These are phyloP conservation scores for Aquilaria yunnanensis DNA, from an alignment of 345 rosid genomes.

Conservation along the genomic window DNA sequence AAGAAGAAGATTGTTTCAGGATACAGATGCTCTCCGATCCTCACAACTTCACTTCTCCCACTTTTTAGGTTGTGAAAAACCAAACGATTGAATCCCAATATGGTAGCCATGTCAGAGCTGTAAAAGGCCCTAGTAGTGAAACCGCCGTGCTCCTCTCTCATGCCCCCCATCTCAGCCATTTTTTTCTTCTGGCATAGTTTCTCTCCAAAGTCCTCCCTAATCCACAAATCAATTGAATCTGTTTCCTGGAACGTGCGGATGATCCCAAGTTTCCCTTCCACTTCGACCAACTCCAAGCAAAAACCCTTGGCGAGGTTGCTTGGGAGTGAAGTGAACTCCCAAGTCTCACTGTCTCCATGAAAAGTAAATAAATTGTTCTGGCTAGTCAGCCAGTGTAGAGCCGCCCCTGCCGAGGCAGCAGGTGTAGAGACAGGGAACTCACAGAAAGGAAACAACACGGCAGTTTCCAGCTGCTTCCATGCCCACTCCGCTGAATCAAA, in stretches of 20 bases:
- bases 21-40: not conserved
- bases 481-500: constrained; percentile 11
- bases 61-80: not conserved
- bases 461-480: not conserved
- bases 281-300: not conserved
- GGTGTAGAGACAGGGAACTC: not conserved
- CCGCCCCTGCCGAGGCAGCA: not conserved
- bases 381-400: not conserved
- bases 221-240: not conserved
- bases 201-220: not conserved
- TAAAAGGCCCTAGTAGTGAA: not conserved
- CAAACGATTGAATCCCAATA: not conserved
- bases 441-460: not conserved
- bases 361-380: not conserved
- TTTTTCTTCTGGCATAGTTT: not conserved
- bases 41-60: not conserved
- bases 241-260: not conserved
- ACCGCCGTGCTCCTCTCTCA: not conserved
- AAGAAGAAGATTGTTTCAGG: not conserved
- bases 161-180: not conserved
- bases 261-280: not conserved
- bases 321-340: not conserved
- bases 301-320: not conserved
- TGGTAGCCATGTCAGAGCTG: not conserved
- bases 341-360: not conserved